Percentiles rank a stretch among this genome's conserved stretches.
phyloP scores from a whole-genome alignment of 768 basidiomycete genomes.

The Boletus sensibilis region DNA sequence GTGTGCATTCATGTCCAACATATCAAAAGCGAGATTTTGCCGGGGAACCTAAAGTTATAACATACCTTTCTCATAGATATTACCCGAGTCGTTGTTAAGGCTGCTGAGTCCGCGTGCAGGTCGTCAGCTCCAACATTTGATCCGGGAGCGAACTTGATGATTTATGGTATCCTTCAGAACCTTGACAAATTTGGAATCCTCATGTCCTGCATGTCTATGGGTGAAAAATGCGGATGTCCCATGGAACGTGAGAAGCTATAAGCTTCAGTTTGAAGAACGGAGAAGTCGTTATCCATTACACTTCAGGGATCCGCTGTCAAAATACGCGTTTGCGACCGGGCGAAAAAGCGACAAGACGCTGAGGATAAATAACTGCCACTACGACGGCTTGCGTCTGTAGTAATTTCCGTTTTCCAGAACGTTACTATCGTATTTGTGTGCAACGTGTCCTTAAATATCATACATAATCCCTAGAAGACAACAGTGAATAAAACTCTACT shows the following conservation, averaged over 20 bases:
- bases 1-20: neutral
- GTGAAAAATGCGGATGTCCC: neutral
- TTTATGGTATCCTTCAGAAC: neutral
- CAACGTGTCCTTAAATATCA: neutral
- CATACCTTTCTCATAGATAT: slow-evolving; percentile 5
- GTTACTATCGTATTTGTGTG: neutral
- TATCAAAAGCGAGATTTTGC: neutral
- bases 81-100: no score
- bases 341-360: neutral
- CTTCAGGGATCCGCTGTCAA: neutral
- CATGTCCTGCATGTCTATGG: neutral
- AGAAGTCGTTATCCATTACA: neutral
- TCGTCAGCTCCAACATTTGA: slow-evolving; percentile 1
- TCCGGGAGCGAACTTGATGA: neutral
- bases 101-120: neutral
- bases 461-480: slow-evolving; percentile 4
- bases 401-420: neutral
- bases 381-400: neutral
- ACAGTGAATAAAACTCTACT: neutral
- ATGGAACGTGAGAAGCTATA: neutral
- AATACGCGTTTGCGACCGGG: neutral
- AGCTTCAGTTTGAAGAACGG: neutral
- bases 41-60: neutral
- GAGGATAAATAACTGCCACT: neutral
- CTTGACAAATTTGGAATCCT: neutral